Evolutionary conservation across 1,139 yeast species (phyloP).

Genomic region (Meyerozyma athensensis): DNA sequence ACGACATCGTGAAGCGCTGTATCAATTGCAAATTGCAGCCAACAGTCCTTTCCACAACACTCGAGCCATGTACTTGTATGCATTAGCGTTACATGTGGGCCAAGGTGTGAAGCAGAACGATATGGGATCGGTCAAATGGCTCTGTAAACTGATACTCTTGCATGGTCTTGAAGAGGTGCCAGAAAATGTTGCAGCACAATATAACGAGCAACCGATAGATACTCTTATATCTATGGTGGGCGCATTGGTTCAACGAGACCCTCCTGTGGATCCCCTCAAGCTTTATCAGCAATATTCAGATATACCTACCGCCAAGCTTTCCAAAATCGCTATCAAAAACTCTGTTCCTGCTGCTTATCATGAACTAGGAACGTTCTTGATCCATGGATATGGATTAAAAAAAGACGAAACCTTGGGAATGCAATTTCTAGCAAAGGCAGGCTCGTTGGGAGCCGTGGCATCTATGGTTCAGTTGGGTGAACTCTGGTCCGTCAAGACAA

Average conservation of each 20-base stretch:
- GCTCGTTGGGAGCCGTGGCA: constrained; percentile 62
- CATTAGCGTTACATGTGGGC: constrained; percentile 64
- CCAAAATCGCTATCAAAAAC: constrained; percentile 28
- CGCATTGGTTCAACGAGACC: constrained; percentile 19
- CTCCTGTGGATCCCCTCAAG: constrained; percentile 26
- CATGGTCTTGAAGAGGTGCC: constrained; percentile 6
- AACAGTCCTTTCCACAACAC: constrained; percentile 52
- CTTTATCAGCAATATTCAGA: constrained; percentile 24
- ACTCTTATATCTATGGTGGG: constrained; percentile 28
- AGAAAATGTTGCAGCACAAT: constrained; percentile 17
- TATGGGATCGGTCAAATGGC: constrained; percentile 55
- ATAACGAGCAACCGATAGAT: constrained; percentile 26
- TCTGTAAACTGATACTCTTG: constrained; percentile 38
- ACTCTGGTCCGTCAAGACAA: constrained; percentile 58
- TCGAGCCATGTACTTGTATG: constrained; percentile 65
- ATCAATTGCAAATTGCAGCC: constrained; percentile 62
- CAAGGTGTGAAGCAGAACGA: constrained; percentile 66
- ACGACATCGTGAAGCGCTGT: constrained; percentile 63
- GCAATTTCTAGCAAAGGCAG: constrained; percentile 60
- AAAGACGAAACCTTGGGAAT: constrained; percentile 58
- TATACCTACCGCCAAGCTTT: constrained; percentile 22
- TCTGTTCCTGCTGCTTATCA: constrained; percentile 30
- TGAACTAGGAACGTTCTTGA: constrained; percentile 60
- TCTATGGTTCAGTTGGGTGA: constrained; percentile 72
- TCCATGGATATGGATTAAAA: constrained; percentile 57